Evolutionary conservation across 1,139 yeast genomes (phyloP), one percentile per base, ranked within the genome.

Genomic region (Nakaseomyces bracarensis): DNA sequence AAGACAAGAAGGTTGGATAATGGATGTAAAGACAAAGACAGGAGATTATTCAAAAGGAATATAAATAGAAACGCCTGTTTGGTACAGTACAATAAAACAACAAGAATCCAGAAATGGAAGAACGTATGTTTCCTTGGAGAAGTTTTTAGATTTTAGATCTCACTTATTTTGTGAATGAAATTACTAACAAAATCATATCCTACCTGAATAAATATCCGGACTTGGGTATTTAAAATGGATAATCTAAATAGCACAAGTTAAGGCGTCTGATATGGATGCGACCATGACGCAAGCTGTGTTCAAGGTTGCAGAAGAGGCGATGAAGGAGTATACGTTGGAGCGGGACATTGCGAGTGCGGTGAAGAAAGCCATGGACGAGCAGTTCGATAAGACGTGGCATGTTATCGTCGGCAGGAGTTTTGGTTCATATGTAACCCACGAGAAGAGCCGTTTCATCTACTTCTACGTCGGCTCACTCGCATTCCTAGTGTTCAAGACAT

Each of bases 371-470:
- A 61, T 79, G 52, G 89, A 82, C 58, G 65, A 68, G 34, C 61
- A 65, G 45, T 82, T 73, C 53, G 96, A 96, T 1, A 76, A 82
- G 36, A 79, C 95, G 19, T 91, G 98, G 98, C 97, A 91, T 61
- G 93, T 87, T 23, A 77, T 91, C 46, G 96, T 87, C 41, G 99
- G 98, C 23, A 79, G 80, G 62, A 83, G 83, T 56, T 91, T 91
- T 65, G 97, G 97, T 3, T 79, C 93, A 42, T 87, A 82, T 59
- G 96, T 93, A 20, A 85, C 97, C 15, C 98, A 93, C 59, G 89
- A 73, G 55, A 64, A 82, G 48, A 94, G 95, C 20, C 77, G 74
- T 58, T 91, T 91, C 60, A 70, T 83, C 26, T 89, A 91, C 64
- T 84, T 85, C 56, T 87, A 86, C 64, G 70, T 86, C 46, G 96